Evolutionary conservation across 2,329 filamentous ascomycete species (phyloP), one percentile per base, ranked within the genome.

Genomic region (Raffaelea ambrosiae): DNA sequence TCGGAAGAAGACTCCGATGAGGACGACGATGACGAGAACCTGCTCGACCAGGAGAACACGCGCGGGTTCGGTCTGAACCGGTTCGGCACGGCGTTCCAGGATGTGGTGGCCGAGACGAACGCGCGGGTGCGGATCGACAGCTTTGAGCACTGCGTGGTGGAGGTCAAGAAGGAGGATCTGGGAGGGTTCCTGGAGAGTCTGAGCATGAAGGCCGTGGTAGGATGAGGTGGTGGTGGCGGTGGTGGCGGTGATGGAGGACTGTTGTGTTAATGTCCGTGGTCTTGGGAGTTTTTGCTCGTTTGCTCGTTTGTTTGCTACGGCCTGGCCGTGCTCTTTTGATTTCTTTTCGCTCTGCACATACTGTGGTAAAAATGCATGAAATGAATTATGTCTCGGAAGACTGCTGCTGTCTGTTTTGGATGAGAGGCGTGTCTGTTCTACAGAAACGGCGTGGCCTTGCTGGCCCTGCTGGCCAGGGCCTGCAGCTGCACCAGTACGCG

Each of bases 71-170:
- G 90, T 2, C 69, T 87, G 46, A 98, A 97, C 66, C 81, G 86
- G 44, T 98, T 98, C 60, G 93, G 93, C 8, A 89, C 84, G 58
- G 91, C 93, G 3, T 98, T 98, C 64, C 89, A 96, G 63, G 89
- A 95, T 60, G 93, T 97, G 1, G 86, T 95, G 2, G 79, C 84
- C 45, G 88, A 96, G 71, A 97, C 91, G 16, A 93, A 84, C 50
- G 88, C 91, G 1, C 71, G 90, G 16, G 89, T 97, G 19, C 74
- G 89, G 51, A 94, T 96, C 61, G 93, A 98, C 66, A 94, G 87
- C 64, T 98, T 98, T 60, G 93, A 98, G 66, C 88, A 95, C 63
- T 95, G 88, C 59, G 93, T 97, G 8, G 90, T 97, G 42, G 93
- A 98, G 64, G 91, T 98, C n/a, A 84, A 84, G 67, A 96, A 95